Base-by-base conservation (phyloP, 23 red algal genomes). In the Gracilaria vermiculophylla region DNA sequence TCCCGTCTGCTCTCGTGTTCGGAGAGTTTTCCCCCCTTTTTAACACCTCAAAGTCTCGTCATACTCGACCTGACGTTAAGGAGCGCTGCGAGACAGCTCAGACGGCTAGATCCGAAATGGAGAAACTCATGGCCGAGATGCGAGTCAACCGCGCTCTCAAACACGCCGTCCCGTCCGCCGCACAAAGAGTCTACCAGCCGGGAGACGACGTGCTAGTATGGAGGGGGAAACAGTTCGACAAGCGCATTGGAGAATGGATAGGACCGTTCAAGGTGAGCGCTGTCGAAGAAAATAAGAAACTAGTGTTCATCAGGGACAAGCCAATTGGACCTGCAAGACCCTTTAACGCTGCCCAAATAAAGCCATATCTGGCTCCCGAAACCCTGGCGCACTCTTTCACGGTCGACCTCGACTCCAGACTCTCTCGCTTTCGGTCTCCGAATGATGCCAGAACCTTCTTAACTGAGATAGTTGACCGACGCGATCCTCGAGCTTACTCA, bases 191-290 rank as follows among this genome's bases (percentile, higher is more conserved):
- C 3, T 76, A 53, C 36, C 32, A 75, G 15, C 41, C 24, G 25
- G 64, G 82, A 19, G 66, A 73, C 41, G 37, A 62, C 11, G 82
- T 87, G 5, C 45, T 76, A 29, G 69, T 76, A 39, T 75, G 64
- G 41, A 31, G 62, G 29, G 82, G 36, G 66, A 87, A 27, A 25
- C 20, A n/a, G 24, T 14, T 53, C 5, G 55, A 25, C 29, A 81
- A 61, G 8, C 36, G 64, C 17, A 87, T 87, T 3, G 82, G 64
- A 14, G 62, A 74, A 39, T 87, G 82, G 82, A 54, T 53, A 40
- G 82, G 82, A 14, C 32, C 62, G 19, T 76, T 55, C 49, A 39
- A 8, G 15, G 82, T 75, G 19, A 7, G 3, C 13, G 14, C 27
- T 24, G 6, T 76, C 32, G 66, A 19, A 8, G n/a, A 4, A 3